Evolutionary conservation across 2,329 filamentous ascomycete species (phyloP), one percentile per base, ranked within the genome.

Genomic region (Aspergillus chevalieri): DNA sequence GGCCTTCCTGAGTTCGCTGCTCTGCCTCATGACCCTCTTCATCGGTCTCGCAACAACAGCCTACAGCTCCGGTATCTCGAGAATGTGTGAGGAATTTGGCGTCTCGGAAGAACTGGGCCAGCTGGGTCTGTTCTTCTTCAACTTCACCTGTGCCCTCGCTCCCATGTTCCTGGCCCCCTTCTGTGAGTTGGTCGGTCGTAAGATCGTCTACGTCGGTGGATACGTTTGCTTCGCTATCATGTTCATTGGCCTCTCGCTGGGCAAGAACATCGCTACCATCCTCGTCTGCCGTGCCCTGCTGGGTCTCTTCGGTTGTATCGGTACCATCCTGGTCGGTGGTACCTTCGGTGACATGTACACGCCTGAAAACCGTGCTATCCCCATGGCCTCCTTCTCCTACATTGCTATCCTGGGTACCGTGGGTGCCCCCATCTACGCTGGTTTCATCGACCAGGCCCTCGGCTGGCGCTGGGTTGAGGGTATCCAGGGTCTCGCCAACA

Each of bases 401-500:
- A 66, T 78, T 39, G 74, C 75, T 52, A 77, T 77, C 48, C 68
- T 77, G 49, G 77, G 77, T 42, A 79, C 77, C 8, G 75, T 79
- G 22, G 74, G 68, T 4, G 77, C 77, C 3, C 77, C 77, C 36
- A 78, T 79, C 56, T 78, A 79, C 58, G 74, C 75, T 43, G 75
- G 76, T 41, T 78, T 78, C 66, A 78, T 79, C 58, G 75, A 78
- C 59, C 66, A 77, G 57, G 65, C 73, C 38, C 65, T 79, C 19
- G 75, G 76, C 47, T 79, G 77, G 77, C 66, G 77, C 48, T 79
- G 77, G 77, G 72, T 78, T 22, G 69, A 79, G 59, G 77, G 76
- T 46, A 74, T 79, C 41, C 76, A 79, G 55, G 76, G 76, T 6
- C 58, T 79, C 3, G 71, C 73, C 56, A 78, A 78, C 58, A 68